Conservation (phyloP, 306 rosid species). For the Trichosanthes cucumerina region DNA sequence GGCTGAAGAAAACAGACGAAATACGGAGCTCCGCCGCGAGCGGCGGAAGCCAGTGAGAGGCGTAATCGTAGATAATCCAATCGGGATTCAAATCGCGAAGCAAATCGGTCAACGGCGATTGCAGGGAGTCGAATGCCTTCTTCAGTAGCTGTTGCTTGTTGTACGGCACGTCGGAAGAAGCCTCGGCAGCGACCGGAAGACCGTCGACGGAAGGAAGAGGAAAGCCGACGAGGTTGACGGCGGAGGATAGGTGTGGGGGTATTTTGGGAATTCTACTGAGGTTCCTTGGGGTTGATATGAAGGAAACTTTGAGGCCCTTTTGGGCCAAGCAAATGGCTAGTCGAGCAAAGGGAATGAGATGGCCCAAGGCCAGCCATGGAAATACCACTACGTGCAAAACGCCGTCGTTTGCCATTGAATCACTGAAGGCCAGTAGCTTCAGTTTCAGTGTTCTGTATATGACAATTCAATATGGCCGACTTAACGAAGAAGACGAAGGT, state of each 20-base stretch:
- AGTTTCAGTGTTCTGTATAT: not conserved
- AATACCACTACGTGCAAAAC: constrained; percentile 26
- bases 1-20: constrained; percentile 22
- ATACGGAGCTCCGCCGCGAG: constrained; percentile 22
- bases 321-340: constrained; percentile 27
- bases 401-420: not conserved
- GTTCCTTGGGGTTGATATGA: constrained; percentile 33
- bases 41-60: constrained; percentile 43
- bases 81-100: constrained; percentile 15
- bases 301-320: constrained; percentile 25
- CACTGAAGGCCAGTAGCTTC: not conserved
- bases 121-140: constrained; percentile 27
- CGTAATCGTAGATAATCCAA: constrained; percentile 40
- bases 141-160: constrained; percentile 24
- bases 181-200: constrained; percentile 29
- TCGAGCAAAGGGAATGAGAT: constrained; percentile 33
- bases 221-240: constrained; percentile 18
- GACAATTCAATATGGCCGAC: not conserved
- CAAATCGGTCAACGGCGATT: constrained; percentile 9
- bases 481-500: not conserved
- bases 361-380: constrained; percentile 50
- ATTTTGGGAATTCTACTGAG: constrained; percentile 19
- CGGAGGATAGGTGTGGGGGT: constrained; percentile 27
- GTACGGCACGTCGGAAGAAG: constrained; percentile 32
- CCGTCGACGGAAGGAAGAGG: constrained; percentile 20